Evolutionary conservation across 2,329 filamentous ascomycete genomes (phyloP), one percentile per base, ranked within the genome.

Genomic region (Geoglossum cookeanum): DNA sequence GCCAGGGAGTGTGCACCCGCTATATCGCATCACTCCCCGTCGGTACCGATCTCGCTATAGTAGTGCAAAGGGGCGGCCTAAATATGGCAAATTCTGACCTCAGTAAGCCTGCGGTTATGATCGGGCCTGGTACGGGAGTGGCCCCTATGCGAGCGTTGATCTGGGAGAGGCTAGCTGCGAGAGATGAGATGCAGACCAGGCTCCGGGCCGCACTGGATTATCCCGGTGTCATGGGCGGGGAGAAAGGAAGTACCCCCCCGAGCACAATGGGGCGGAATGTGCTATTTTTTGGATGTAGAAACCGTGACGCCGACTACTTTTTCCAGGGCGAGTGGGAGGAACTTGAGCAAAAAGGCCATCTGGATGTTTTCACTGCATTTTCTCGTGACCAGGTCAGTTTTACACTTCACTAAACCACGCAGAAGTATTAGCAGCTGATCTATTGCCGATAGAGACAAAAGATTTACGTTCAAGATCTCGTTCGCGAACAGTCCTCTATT

Each of bases 1-100:
- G 92, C 17, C 79, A 91, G 64, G 92, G 92, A 1, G 83, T 98
- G 53, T 96, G 90, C 68, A 95, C 92, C 4, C 79, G 87, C 29
- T 97, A 96, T 66, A 75, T 97, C 17, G 78, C 84, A 22, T 74
- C 76, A 3, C 75, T 97, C 0, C 68, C 69, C 3, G 70, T 74
- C 0, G 77, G 77, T 0, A 80, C 81, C 8, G 68, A 69, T 0
- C 71, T 95, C 15, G 74, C 69, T 29, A 75, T 94, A 15, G 73
- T 75, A 1, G 65, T 83, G 61, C 69, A 77, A 71, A 70, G 76
- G 66, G 73, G 77, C 60, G 70, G 77, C 15, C 67, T 79, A 29
- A 74, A 68, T 65, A 72, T 68, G 62, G 75, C 66, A 63, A 71
- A 67, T 60, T 72, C 61, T 61, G 74, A 80, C 62, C 64, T 74